phyloP scores from a whole-genome alignment of 345 rosid species.

The Psidium guajava region DNA sequence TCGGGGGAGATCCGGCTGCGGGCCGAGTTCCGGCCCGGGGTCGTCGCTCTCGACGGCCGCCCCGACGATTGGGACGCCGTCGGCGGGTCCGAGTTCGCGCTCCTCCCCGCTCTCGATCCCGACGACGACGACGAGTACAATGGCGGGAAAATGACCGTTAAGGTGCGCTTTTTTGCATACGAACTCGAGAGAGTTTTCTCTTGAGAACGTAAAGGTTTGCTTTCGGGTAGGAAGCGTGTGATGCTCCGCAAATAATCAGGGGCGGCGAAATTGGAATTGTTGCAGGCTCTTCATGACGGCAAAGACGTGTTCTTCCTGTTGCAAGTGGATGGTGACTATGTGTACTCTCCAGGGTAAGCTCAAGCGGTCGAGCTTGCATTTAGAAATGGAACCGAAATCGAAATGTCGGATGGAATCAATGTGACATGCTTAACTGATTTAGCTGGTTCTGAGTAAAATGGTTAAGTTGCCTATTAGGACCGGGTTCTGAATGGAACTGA shows the following conservation, averaged over 20 bases:
- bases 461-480: background rate
- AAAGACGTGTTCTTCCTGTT: constrained; percentile 61
- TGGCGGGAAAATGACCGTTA: constrained; percentile 78
- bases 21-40: constrained; percentile 69
- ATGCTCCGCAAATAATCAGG: background rate
- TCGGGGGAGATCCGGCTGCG: constrained; percentile 44
- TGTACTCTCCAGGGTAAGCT: constrained; percentile 61
- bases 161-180: constrained; percentile 25
- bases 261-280: background rate
- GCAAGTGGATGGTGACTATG: constrained; percentile 89
- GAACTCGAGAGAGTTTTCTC: background rate
- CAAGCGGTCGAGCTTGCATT: background rate
- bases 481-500: background rate
- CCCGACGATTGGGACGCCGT: constrained; percentile 79
- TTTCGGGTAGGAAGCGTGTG: background rate
- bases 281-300: constrained; percentile 95
- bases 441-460: background rate
- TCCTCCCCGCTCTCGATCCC: constrained; percentile 88
- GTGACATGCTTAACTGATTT: background rate
- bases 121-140: constrained; percentile 62
- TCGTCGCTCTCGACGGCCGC: constrained; percentile 75
- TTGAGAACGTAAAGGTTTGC: background rate
- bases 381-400: background rate
- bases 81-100: constrained; percentile 71
- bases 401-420: background rate